Percentiles rank a stretch among this genome's conserved stretches.
Evolutionary conservation across 2,329 filamentous ascomycete genomes (phyloP).

Genomic region (Fusarium tjaetaba): DNA sequence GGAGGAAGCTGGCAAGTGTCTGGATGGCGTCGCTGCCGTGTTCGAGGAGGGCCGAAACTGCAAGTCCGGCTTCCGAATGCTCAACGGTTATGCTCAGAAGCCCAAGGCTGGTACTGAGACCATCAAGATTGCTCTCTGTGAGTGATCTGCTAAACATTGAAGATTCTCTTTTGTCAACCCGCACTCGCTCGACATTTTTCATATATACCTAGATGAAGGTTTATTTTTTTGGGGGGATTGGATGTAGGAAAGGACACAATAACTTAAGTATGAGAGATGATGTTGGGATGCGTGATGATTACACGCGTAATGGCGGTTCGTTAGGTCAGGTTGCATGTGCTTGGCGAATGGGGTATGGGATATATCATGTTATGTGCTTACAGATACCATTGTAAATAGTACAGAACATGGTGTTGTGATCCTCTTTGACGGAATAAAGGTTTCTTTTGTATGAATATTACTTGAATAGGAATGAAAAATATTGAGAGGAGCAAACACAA

Average conservation of each 20-base stretch:
- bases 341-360: constrained; percentile 41
- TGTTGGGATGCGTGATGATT: constrained; percentile 32
- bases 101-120: constrained; percentile 54
- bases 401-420: constrained; percentile 28
- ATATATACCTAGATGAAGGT: constrained; percentile 21
- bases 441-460: constrained; percentile 1
- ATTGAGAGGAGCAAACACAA: neutral
- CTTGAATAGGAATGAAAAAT: neutral
- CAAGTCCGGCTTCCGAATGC: constrained; percentile 68
- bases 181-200: constrained; percentile 16
- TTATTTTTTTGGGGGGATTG: constrained; percentile 5
- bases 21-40: constrained; percentile 68
- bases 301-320: constrained; percentile 25
- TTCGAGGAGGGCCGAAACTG: constrained; percentile 70
- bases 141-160: constrained; percentile 29
- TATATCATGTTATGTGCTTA: constrained; percentile 33
- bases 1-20: constrained; percentile 66
- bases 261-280: constrained; percentile 32
- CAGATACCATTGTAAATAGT: constrained; percentile 36
- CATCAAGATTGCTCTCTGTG: constrained; percentile 51
- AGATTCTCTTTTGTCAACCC: constrained; percentile 39
- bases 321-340: constrained; percentile 10
- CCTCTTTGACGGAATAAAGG: constrained; percentile 16
- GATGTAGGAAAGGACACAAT: constrained; percentile 17
- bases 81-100: constrained; percentile 73